phyloP scores from a whole-genome alignment of 441 rosid species.

The Gossypium lobatum region DNA sequence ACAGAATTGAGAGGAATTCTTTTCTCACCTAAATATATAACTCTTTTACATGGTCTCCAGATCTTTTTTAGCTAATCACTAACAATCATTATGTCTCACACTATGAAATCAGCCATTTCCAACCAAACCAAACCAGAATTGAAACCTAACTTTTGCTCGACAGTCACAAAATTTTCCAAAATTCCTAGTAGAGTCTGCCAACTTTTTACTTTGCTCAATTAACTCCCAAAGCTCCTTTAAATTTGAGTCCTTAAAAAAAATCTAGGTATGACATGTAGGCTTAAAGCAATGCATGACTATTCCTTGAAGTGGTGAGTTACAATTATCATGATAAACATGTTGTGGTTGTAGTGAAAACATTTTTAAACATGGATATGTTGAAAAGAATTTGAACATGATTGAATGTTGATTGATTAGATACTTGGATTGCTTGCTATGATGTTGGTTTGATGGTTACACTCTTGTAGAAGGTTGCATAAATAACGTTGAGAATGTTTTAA shows the following conservation, averaged over 20 bases:
- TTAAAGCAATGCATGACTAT: neutral
- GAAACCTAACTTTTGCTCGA: neutral
- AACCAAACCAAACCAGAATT: neutral
- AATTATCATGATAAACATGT: neutral
- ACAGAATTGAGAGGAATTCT: neutral
- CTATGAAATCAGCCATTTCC: neutral
- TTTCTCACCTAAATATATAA: neutral
- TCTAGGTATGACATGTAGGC: neutral
- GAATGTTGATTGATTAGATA: neutral
- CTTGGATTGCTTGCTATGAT: neutral
- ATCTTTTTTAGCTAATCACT: neutral
- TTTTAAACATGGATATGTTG: neutral
- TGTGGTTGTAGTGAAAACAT: neutral
- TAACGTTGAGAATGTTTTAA: neutral
- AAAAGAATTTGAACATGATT: neutral
- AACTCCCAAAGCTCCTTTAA: neutral
- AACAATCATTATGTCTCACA: neutral
- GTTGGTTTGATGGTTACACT: neutral
- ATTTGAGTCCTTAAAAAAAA: neutral
- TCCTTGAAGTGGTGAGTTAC: neutral
- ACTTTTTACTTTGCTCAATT: neutral
- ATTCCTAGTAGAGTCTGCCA: neutral
- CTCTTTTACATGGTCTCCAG: neutral
- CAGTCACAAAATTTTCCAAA: neutral
- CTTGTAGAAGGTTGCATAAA: neutral